Conservation (phyloP, 805 yeast species). For the Pichia scutulata region DNA sequence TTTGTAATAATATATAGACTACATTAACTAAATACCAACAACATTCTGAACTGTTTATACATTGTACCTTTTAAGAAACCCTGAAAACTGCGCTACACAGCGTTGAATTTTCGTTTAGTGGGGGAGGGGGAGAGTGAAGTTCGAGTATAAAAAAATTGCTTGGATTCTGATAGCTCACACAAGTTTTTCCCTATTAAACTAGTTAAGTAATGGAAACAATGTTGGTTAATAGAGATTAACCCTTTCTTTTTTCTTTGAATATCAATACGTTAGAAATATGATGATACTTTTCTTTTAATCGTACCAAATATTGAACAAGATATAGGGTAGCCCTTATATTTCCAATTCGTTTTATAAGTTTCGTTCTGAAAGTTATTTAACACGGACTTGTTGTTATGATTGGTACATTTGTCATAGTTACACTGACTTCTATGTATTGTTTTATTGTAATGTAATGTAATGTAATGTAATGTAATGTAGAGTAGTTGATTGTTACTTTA, state of each 20-base stretch:
- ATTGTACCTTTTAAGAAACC: neutral
- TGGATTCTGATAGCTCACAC: too few relatives aligned
- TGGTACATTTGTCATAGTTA: conserved; percentile 81
- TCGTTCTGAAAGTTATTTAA: conserved; percentile 37
- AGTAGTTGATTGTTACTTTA: too few relatives aligned
- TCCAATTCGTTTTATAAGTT: conserved; percentile 7
- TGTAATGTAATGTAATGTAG: neutral
- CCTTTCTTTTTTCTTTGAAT: neutral
- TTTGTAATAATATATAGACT: neutral
- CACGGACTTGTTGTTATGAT: conserved; percentile 48
- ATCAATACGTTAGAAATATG: conserved; percentile 13
- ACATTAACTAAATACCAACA: neutral
- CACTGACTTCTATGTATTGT: conserved; percentile 45
- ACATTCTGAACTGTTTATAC: neutral
- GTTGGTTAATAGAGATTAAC: neutral
- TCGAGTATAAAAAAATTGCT: neutral
- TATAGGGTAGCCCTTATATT: conserved; percentile 13
- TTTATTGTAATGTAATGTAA: neutral
- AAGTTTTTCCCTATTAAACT: too few relatives aligned
- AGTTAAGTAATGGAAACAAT: neutral
- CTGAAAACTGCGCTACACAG: neutral
- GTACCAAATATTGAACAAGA: conserved; percentile 27
- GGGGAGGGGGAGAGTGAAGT: too few relatives aligned
- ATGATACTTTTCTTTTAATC: conserved; percentile 24
- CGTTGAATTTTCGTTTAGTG: too few relatives aligned